Evolutionary conservation across 192 early-diverging fungal genomes (phyloP), one percentile per base, ranked within the genome.

Genomic region (Coemansia sp.): DNA sequence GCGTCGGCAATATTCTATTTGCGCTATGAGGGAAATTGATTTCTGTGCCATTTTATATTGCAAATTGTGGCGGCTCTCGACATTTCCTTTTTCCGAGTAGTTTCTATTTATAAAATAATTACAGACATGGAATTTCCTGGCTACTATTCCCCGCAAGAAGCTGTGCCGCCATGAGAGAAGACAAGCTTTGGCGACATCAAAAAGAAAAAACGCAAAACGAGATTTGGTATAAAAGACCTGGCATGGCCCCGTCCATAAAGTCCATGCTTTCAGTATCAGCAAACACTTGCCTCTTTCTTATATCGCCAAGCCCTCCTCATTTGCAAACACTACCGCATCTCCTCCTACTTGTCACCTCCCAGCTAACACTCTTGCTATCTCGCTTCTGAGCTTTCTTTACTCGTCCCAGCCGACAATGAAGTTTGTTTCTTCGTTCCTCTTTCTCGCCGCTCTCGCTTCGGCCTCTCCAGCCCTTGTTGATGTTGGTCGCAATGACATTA

Each of bases 371-470:
- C 17, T 14, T 12, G 7, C 7, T 32, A 4, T 32, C 29, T 32
- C 7, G 7, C 29, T 35, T 55, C 29, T 32, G 10, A n/a, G 36
- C 32, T 40, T 9, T 14, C 29, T 3, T 42, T 53, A 27, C 46
- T 39, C 34, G 4, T 42, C 27, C 43, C 22, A 22, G 5, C 6
- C 19, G 35, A 59, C 60, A 7, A 73, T 73, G 71, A 73, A 73
- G 71, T 53, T 63, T 52, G 36, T 61, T 22, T 33, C 55, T 22
- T 67, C 65, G 12, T 41, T 73, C 24, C 48, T 73, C 39, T 57
- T 65, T 11, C 65, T 73, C 17, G 64, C 71, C 11, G 65, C 38
- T 24, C 41, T 56, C 17, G 60, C 56, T 0, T 26, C 61, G 8
- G 65, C 71, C 15, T 24, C 52, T 12, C 65, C 71, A 15, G 34